Evolutionary conservation across 2,329 filamentous ascomycete species (phyloP).

Genomic region (Diatrype stigma): DNA sequence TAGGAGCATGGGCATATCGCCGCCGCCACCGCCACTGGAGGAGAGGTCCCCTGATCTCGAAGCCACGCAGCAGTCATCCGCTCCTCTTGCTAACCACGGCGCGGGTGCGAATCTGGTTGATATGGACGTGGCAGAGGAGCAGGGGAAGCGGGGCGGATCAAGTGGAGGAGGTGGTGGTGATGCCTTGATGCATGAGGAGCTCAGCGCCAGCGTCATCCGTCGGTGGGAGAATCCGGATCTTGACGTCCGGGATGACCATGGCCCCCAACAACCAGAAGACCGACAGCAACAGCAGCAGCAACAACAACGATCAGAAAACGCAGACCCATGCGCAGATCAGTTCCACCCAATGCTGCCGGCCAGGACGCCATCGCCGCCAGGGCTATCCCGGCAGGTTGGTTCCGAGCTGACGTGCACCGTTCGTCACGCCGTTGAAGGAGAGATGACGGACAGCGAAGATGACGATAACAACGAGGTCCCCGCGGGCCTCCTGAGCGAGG

Average conservation of each 20-base stretch:
- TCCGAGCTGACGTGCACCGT: no score
- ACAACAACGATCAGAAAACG: neutral
- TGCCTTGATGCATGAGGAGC: slow-evolving; percentile 16
- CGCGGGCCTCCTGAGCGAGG: slow-evolving; percentile 19
- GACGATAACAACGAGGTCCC: slow-evolving; percentile 41
- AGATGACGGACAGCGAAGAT: slow-evolving; percentile 13
- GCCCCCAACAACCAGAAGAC: neutral
- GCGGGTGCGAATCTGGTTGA: slow-evolving; percentile 11
- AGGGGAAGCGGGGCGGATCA: neutral
- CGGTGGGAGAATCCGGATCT: slow-evolving; percentile 24
- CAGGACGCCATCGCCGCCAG: no score
- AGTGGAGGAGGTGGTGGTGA: no score
- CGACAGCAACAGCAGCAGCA: neutral
- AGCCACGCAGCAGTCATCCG: neutral
- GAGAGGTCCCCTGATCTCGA: neutral
- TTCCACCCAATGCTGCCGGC: no score
- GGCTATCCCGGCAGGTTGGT: no score
- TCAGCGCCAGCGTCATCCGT: slow-evolving; percentile 29
- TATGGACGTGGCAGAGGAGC: slow-evolving; percentile 5
- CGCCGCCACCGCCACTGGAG: neutral
- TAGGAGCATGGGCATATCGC: slow-evolving; percentile 7
- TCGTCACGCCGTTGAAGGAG: no score
- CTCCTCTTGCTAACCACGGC: neutral
- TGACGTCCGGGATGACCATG: no score
- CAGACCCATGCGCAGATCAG: no score